phyloP scores from a whole-genome alignment of 2,329 filamentous ascomycete species.

The Monascus ruber region DNA sequence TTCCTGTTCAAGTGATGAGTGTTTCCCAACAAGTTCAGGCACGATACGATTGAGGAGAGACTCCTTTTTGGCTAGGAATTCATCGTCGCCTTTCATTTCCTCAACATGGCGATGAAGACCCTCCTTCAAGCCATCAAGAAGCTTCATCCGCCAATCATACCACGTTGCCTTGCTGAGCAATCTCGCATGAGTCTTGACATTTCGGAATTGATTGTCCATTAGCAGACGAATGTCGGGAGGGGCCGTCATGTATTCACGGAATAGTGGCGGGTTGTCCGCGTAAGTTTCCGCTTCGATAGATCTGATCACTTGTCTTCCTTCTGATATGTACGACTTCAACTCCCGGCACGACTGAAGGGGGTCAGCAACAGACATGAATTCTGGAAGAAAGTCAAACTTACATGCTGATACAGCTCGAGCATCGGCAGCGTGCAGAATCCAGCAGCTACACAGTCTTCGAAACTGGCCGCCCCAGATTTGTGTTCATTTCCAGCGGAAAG shows the following conservation, averaged over 20 bases:
- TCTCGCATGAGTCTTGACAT: constrained; percentile 85
- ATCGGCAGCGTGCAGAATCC: constrained; percentile 86
- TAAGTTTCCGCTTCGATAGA: constrained; percentile 84
- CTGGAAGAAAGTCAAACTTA: constrained; percentile 29
- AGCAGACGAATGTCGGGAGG: constrained; percentile 69
- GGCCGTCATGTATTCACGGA: constrained; percentile 82
- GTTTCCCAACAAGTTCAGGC: constrained; percentile 51
- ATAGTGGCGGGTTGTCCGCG: constrained; percentile 80
- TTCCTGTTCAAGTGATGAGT: constrained; percentile 52
- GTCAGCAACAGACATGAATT: constrained; percentile 15
- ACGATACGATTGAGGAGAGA: constrained; percentile 55
- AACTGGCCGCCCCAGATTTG: constrained; percentile 22
- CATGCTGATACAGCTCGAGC: constrained; percentile 87
- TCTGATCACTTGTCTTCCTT: constrained; percentile 78
- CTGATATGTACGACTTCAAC: constrained; percentile 91
- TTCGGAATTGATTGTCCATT: constrained; percentile 96
- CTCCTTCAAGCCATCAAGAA: constrained; percentile 70
- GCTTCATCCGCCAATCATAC: constrained; percentile 94
- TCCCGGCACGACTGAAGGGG: constrained; percentile 64
- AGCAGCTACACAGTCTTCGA: constrained; percentile 74
- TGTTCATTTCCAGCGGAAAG: constrained; percentile 14
- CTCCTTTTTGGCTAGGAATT: constrained; percentile 56
- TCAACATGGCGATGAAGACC: constrained; percentile 64
- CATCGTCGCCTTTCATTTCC: constrained; percentile 65
- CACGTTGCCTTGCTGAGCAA: constrained; percentile 89